Percentiles rank a stretch among this genome's conserved stretches.
phyloP scores from a whole-genome alignment of 2,329 filamentous ascomycete species.

The Cladosporium sphaerospermum region DNA sequence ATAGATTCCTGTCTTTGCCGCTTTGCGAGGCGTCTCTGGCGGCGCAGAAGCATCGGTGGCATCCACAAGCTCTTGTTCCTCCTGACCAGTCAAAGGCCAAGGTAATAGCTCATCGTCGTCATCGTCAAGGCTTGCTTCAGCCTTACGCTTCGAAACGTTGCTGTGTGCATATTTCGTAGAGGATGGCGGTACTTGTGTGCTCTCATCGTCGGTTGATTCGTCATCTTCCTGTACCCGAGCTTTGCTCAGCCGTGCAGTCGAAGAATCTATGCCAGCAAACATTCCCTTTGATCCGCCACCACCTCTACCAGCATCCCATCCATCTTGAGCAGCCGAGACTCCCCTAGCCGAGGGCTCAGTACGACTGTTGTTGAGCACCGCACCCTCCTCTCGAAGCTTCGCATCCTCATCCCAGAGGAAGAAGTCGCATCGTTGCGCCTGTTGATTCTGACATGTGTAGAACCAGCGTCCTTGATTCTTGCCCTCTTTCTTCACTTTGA shows the following conservation, averaged over 20 bases:
- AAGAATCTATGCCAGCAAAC: slow-evolving; percentile 9
- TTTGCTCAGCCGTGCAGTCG: not conserved
- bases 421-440: slow-evolving; percentile 47
- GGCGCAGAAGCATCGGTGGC: slow-evolving; percentile 18
- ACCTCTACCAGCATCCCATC: slow-evolving; percentile 23
- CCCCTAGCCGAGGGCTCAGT: slow-evolving; percentile 33
- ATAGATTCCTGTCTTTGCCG: slow-evolving; percentile 31
- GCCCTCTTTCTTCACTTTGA: slow-evolving; percentile 53
- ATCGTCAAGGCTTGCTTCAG: slow-evolving; percentile 18
- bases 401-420: slow-evolving; percentile 55
- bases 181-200: slow-evolving; percentile 4
- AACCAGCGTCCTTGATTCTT: slow-evolving; percentile 48
- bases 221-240: slow-evolving; percentile 10
- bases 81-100: slow-evolving; percentile 28
- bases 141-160: slow-evolving; percentile 28
- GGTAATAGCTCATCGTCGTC: slow-evolving; percentile 28
- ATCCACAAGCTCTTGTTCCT: slow-evolving; percentile 29
- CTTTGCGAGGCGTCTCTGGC: slow-evolving; percentile 38
- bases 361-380: slow-evolving; percentile 43
- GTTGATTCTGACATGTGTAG: slow-evolving; percentile 52
- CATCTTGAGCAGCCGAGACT: slow-evolving; percentile 19
- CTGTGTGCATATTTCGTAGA: slow-evolving; percentile 14
- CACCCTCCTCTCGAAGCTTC: slow-evolving; percentile 40
- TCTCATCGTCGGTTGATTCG: slow-evolving; percentile 13
- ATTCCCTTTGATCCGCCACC: slow-evolving; percentile 2